phyloP scores from a whole-genome alignment of 306 rosid species.

The Lithocarpus polystachyus region DNA sequence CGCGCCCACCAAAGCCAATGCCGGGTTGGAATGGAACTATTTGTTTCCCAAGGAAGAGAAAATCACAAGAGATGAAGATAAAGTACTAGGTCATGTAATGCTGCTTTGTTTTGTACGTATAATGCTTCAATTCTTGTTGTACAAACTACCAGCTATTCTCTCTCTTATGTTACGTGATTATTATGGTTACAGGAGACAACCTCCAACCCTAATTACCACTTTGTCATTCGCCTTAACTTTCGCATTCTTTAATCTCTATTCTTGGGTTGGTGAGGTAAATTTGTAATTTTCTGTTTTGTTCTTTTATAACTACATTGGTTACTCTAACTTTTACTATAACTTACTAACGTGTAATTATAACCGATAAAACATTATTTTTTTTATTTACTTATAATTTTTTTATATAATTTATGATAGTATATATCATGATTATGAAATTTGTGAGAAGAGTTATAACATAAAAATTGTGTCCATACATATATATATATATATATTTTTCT shows the following conservation, averaged over 20 bases:
- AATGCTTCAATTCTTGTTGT: background rate
- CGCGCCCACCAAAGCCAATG: constrained; percentile 74
- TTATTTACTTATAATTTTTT: no score
- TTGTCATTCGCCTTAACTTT: constrained; percentile 27
- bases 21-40: constrained; percentile 45
- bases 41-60: constrained; percentile 49
- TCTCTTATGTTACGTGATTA: constrained; percentile 20
- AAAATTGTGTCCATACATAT: background rate
- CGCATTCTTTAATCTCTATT: background rate
- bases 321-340: no score
- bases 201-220: constrained; percentile 35
- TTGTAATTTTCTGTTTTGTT: background rate
- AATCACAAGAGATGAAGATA: constrained; percentile 7
- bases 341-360: no score
- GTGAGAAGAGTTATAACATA: no score
- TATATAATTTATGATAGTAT: no score
- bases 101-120: background rate
- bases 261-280: constrained; percentile 21
- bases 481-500: constrained; percentile 3
- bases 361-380: no score
- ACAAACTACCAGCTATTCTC: background rate
- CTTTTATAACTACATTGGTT: background rate
- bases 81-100: background rate
- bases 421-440: rapidly evolving
- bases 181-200: constrained; percentile 33